Conservation (phyloP, 2,329 filamentous ascomycete species). For the Aspergillus phoenicis region DNA sequence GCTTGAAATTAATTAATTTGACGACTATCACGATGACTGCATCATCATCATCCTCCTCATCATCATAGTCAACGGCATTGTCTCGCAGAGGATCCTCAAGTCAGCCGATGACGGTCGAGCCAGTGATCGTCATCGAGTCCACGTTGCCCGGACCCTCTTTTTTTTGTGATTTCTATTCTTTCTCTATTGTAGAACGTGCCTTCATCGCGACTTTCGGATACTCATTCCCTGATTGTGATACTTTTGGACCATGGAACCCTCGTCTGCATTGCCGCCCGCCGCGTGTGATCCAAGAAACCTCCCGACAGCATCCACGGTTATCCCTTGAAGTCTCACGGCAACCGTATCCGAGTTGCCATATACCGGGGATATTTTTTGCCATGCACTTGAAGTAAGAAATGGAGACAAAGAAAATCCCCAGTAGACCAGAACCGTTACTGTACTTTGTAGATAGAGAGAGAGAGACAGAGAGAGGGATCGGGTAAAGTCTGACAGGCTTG, state of each 20-base stretch:
- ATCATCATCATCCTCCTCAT: neutral
- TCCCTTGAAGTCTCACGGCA: neutral
- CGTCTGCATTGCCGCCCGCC: neutral
- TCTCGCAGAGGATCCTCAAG: neutral
- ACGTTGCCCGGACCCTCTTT: neutral
- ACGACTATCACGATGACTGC: neutral
- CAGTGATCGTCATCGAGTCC: slow-evolving; percentile 1
- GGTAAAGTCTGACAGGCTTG: too few species aligned
- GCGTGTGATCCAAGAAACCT: neutral
- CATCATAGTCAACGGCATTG: neutral
- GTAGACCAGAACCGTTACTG: too few species aligned
- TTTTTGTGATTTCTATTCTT: neutral
- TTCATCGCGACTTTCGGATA: too few species aligned
- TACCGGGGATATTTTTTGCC: neutral
- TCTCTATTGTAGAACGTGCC: too few species aligned
- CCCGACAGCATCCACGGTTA: neutral
- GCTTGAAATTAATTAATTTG: too few species aligned
- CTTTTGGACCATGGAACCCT: neutral
- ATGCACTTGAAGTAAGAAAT: neutral
- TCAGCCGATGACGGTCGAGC: neutral
- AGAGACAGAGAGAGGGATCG: too few species aligned
- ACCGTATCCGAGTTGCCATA: neutral
- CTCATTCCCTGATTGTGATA: neutral
- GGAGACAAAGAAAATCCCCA: neutral
- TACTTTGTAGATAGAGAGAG: too few species aligned